phyloP scores from a whole-genome alignment of 1,284 basidiomycete species.

The Trichosporon faecale region DNA sequence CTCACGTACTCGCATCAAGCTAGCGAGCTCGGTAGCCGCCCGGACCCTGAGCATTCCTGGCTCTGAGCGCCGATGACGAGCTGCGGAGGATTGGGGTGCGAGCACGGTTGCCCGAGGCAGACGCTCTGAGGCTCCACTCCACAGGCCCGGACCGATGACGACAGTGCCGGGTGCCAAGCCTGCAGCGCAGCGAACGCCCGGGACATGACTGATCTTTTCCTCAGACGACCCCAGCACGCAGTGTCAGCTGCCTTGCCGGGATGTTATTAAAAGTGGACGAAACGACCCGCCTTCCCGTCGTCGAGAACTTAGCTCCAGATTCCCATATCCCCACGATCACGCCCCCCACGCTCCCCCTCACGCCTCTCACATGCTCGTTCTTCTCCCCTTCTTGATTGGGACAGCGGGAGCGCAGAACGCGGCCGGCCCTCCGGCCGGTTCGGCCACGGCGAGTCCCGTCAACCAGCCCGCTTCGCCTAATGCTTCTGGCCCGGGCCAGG shows the following conservation, averaged over 20 bases:
- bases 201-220: no score
- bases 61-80: neutral
- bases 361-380: neutral
- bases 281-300: neutral
- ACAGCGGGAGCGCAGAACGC: conserved; percentile 10
- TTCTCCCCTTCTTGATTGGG: conserved; percentile 4
- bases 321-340: no score
- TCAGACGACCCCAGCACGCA: no score
- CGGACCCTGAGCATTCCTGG: neutral
- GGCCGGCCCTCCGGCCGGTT: neutral
- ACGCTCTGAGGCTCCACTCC: neutral
- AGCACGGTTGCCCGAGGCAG: neutral
- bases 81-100: neutral
- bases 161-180: neutral
- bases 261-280: neutral
- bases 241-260: no score
- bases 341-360: no score
- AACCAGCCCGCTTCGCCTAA: neutral
- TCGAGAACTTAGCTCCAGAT: neutral
- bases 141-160: neutral
- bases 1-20: neutral
- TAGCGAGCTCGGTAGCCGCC: neutral
- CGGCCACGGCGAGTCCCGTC: neutral
- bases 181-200: neutral
- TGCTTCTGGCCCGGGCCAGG: neutral